Conservation (phyloP, 2,329 filamentous ascomycete genomes). For the Aspergillus flavus region DNA sequence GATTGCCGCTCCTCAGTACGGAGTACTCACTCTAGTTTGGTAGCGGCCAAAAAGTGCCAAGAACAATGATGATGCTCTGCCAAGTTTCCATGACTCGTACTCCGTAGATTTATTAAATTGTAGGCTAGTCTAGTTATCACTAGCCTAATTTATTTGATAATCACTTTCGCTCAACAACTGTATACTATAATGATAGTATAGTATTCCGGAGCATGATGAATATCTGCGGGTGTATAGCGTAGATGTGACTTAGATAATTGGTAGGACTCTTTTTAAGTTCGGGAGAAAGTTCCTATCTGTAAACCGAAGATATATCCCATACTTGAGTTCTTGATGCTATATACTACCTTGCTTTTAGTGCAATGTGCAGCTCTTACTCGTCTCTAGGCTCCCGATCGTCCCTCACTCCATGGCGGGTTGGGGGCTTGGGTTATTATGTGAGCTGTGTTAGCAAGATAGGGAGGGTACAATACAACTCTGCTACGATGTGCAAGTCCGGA, state of each 20-base stretch:
- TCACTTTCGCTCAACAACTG: background rate
- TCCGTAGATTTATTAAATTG: background rate
- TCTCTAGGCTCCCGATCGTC: background rate
- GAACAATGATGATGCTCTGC: background rate
- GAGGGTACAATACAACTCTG: no score
- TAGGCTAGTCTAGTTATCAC: background rate
- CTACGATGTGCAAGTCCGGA: background rate
- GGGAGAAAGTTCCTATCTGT: background rate
- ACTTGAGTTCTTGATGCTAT: background rate
- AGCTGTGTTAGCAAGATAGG: background rate
- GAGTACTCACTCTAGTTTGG: background rate
- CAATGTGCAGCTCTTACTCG: background rate
- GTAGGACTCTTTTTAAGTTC: background rate
- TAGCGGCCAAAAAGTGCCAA: background rate
- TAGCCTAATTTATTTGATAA: background rate
- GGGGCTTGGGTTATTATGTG: background rate
- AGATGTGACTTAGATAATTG: background rate
- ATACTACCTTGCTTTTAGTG: background rate
- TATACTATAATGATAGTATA: background rate
- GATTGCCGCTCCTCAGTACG: slow-evolving; percentile 11
- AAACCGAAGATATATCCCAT: background rate
- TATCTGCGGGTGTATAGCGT: background rate
- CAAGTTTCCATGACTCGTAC: background rate
- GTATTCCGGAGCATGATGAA: background rate
- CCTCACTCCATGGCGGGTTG: background rate